Base-by-base conservation (phyloP, 345 rosid species). In the Isatis tinctoria region DNA sequence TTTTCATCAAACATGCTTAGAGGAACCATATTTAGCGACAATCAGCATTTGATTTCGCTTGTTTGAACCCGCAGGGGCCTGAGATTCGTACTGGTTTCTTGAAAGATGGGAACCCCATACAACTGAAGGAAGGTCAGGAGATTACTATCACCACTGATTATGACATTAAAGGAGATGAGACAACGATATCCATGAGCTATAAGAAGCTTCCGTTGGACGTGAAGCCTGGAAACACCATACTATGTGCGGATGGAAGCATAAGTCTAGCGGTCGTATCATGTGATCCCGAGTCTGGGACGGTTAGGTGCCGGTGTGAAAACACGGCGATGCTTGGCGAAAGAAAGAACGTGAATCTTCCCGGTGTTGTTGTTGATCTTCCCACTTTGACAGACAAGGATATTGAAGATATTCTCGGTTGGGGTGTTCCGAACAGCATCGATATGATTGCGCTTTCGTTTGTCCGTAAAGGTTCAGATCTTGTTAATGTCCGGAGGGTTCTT, bases 371-470 rank as follows among this genome's bases (percentile, higher is more conserved):
- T 53, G 98, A 92, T 80, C 92, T 92, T 60, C 97, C 97, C 3
- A 92, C 94, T 2, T 81, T 92, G 61, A 90, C 97, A 0, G 94
- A 92, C 33, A 92, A 92, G 79, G 98, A 92, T 74, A 84, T 87
- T 78, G 96, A 90, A 58, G 97, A 92, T 78, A 92, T 90, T 79
- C 78, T 92, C 22, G 73, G 39, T 16, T 92, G 97, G 96, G 97
- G 97, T 77, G 92, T 90, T 59, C 96, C 96, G 1, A 92, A 92
- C 78, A 75, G 67, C 6, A 91, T 91, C 60, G 93, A 89, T 85
- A 87, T 91, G 91, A 91, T 91, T 74, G 97, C 93, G 26, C 91
- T 92, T 51, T 92, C 97, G 3, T 92, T 92, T 79, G 96, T 92
- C 20, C 94, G 97, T 65, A 92, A 92, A 82, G 97, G 97, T 4